Base-by-base conservation (phyloP, 2,329 filamentous ascomycete species). In the Pseudocercospora cruenta region DNA sequence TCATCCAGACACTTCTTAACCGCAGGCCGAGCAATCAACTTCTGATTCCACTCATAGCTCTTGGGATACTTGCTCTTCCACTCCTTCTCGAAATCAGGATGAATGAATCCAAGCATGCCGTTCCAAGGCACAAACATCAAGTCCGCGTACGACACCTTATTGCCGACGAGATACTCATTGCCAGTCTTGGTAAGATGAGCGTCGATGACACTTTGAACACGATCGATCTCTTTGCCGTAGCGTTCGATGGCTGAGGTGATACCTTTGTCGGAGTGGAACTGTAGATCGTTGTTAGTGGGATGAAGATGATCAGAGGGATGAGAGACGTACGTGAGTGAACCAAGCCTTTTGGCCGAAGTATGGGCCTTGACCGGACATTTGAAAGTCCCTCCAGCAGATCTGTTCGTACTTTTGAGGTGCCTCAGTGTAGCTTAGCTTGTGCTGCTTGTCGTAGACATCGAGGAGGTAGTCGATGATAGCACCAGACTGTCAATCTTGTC, bases 171-270 rank as follows among this genome's bases (percentile, higher is more conserved):
- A 66, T 77, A 83, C 45, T 78, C 69, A 21, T 74, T 75, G 3
- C 71, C 72, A 2, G 67, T 67, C 65, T 73, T 75, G 58, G 74
- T 69, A 10, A 83, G 71, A 26, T 76, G 74, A 2, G 70, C 67
- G 39, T 85, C 79, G 12, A 85, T 73, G 4, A 85, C 82, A 8
- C 77, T 77, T 4, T 78, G 73, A 14, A 85, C 77, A 53, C 83
- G 82, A 28, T 77, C 74, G 60, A 82, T 74, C 68, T 85, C 82
- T 26, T 78, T 78, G 19, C 71, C 62, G 70, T 84, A 85, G 19
- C 83, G 79, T 4, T 82, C 78, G 22, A 80, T 73, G 4, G 81
- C 82, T 16, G 77, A 79, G 0, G 72, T 75, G 21, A 83, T 36
- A 1, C 59, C 51, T n/a, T 65, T 60, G 6, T 65, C 67, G 3